Base-by-base conservation (phyloP, 768 basidiomycete species). In the Boletus barrowsii region DNA sequence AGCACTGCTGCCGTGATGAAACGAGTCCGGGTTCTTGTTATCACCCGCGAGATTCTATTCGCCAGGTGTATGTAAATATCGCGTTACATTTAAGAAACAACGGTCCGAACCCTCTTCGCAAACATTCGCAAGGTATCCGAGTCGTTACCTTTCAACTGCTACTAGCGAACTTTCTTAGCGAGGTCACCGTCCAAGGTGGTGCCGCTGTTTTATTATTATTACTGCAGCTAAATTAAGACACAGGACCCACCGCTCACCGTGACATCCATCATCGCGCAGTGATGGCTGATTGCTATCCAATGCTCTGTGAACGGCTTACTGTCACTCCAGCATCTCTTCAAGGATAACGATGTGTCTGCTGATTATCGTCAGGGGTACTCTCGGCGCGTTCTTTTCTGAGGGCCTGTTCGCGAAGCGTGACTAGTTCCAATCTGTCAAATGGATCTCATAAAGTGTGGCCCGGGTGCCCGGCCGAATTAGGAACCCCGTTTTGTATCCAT, bases 401-500 rank as follows among this genome's bases (percentile, higher is more conserved):
- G 33, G 33, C 33, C 33, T 7, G 1, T 35, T 35, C 13, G 14
- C 33, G 33, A 35, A 35, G 33, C 14, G 33, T 35, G 33, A 14
- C 6, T 14, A 41, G n/a, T 29, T 20, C 20, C 20, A 37, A 51
- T 57, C n/a, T 51, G 22, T 20, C 40, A 49, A 40, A 29, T 36
- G 13, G 47, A 53, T 64, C 53, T 51, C 35, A 35, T 50, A 7
- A 18, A 26, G 8, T 53, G 46, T 32, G 33, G 5, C 29, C 49
- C 40, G 5, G 24, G 14, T 24, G 14, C 35, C 18, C 40, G 36
- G 17, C 36, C 37, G 35, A 8, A n/a, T 24, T 29, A 36, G 22
- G 22, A 49, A 53, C 20, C 42, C 29, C 33, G 32, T 62, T 57
- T 46, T 35, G 61, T 59, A 61, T 53, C 32, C 33, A 6, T 10